Evolutionary conservation across 176 grass and related monocot genomes (phyloP).

Genomic region (Echinochloa phyllopogon): DNA sequence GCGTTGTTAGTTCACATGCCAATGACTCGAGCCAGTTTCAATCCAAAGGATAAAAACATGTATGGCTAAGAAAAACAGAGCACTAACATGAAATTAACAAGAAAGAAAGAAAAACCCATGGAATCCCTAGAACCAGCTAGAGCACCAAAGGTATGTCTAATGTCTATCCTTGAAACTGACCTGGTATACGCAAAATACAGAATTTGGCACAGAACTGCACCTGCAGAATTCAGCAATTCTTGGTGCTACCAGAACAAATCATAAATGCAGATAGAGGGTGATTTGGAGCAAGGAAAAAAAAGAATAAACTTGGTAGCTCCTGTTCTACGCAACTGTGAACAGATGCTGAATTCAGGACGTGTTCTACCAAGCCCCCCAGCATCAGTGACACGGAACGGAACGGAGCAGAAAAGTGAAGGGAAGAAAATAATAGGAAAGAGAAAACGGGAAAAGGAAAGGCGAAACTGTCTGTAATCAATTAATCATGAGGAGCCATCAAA

Average conservation of each 20-base stretch:
- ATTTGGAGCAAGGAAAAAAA: conserved; percentile 12
- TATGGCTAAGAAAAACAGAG: background rate
- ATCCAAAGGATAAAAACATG: background rate
- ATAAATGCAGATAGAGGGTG: background rate
- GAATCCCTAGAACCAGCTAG: conserved; percentile 20
- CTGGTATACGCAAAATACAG: background rate
- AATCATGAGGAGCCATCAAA: background rate
- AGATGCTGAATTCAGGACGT: conserved; percentile 4
- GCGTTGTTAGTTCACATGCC: conserved; percentile 35
- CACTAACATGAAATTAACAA: background rate
- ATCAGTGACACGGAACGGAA: conserved; percentile 7
- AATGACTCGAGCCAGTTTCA: conserved; percentile 39
- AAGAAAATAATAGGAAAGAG: background rate
- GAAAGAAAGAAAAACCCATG: background rate
- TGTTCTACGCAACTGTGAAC: conserved; percentile 1
- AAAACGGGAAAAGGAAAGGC: background rate
- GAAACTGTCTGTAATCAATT: conserved; percentile 22
- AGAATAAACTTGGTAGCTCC: background rate
- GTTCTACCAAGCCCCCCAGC: background rate
- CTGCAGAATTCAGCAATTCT: conserved; percentile 7
- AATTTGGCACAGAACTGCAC: background rate
- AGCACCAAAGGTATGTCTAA: background rate
- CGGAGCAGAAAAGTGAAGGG: background rate
- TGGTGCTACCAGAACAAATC: background rate
- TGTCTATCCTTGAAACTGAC: background rate